Conservation (phyloP, 805 yeast species). For the Lipomyces yamadae region DNA sequence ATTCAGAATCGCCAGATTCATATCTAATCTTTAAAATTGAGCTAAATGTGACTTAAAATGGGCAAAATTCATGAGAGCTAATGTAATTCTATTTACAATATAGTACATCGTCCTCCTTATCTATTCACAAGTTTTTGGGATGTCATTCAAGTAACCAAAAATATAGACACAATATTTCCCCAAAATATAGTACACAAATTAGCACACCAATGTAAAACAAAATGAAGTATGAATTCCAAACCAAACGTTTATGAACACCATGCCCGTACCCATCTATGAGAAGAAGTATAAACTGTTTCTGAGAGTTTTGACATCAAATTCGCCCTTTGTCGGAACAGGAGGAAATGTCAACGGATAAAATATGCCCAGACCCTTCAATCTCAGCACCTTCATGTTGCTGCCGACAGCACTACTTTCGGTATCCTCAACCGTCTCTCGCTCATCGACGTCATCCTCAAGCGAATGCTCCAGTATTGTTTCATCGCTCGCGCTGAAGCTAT, state of each 20-base stretch:
- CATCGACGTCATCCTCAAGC: conserved; percentile 13
- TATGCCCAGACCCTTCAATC: conserved; percentile 10
- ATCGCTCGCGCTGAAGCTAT: conserved; percentile 42
- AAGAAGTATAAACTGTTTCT: conserved; percentile 82
- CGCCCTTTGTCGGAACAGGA: conserved; percentile 54
- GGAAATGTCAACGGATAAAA: conserved; percentile 37
- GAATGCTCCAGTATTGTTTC: conserved; percentile 27
- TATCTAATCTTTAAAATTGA: no score
- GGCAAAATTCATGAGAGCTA: neutral
- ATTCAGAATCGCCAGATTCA: neutral
- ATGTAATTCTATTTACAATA: conserved; percentile 2
- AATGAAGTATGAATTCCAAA: neutral
- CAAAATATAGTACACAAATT: neutral
- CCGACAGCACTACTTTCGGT: neutral
- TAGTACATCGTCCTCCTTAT: conserved; percentile 4
- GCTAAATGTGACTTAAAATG: neutral
- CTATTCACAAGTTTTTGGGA: neutral
- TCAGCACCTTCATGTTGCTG: neutral
- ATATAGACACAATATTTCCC: neutral
- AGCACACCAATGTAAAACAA: neutral
- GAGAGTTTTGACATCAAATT: conserved; percentile 76
- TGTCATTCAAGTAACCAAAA: neutral
- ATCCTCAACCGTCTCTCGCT: conserved; percentile 14
- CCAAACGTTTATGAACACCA: neutral
- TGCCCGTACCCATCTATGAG: conserved; percentile 38